Percentiles rank a stretch among this genome's conserved stretches.
Conservation (phyloP, 257 asterid genomes). For the Rehmannia glutinosa region DNA sequence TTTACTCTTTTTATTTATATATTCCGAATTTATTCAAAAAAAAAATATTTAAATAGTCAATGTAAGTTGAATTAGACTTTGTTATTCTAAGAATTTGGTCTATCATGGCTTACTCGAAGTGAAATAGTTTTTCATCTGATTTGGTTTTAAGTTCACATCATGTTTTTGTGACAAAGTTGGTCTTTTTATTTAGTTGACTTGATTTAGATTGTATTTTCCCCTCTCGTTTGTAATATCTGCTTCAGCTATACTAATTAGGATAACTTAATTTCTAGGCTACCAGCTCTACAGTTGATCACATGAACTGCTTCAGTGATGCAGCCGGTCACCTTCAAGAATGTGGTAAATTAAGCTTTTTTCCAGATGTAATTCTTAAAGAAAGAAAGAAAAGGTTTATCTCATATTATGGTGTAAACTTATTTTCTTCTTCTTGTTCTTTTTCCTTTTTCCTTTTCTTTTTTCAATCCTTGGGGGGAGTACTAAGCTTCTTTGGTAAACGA, state of each 20-base stretch:
- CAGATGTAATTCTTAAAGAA: neutral
- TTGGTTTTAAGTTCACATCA: neutral
- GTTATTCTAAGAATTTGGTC: neutral
- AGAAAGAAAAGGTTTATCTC: neutral
- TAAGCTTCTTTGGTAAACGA: too few relatives aligned
- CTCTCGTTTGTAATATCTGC: neutral
- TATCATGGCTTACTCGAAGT: neutral
- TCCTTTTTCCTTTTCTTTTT: too few relatives aligned
- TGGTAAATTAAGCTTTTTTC: slow-evolving; percentile 35
- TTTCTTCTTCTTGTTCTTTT: too few relatives aligned
- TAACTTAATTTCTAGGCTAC: slow-evolving; percentile 52
- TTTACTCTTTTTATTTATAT: too few relatives aligned
- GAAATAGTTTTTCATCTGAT: neutral
- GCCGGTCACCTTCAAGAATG: slow-evolving; percentile 91
- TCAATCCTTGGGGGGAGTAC: too few relatives aligned
- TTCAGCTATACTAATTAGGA: slow-evolving; percentile 17
- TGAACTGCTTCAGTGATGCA: slow-evolving; percentile 90
- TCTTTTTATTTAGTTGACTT: neutral
- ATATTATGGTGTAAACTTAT: too few relatives aligned
- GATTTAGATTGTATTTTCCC: neutral
- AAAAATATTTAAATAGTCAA: too few relatives aligned
- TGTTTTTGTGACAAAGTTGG: neutral
- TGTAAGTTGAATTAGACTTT: neutral
- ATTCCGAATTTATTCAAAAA: too few relatives aligned
- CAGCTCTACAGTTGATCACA: slow-evolving; percentile 73